Percentiles rank a stretch among this genome's conserved stretches.
These are phyloP conservation scores for Tolypocladium sp. DNA, from an alignment of 2,329 filamentous ascomycete species.

Conservation along the genomic window DNA sequence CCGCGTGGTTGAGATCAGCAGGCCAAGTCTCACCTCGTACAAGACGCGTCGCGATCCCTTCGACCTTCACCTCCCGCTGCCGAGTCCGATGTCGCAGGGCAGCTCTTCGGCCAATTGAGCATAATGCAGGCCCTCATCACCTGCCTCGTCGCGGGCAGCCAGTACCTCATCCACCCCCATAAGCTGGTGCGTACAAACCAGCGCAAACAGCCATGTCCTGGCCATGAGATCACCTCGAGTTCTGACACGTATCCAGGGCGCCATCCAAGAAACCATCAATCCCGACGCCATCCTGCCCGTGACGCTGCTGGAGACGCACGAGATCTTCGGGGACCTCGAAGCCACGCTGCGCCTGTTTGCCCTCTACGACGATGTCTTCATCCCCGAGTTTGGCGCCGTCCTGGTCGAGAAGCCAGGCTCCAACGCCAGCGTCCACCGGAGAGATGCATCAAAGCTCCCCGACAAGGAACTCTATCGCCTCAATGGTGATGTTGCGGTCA, in stretches of 20 bases:
- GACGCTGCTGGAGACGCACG: conserved; percentile 26
- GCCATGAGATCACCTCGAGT: no score
- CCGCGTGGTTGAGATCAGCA: not conserved
- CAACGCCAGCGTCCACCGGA: conserved; percentile 4
- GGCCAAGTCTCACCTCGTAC: not conserved
- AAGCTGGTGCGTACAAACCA: conserved; percentile 18
- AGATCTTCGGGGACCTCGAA: conserved; percentile 27
- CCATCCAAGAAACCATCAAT: conserved; percentile 31
- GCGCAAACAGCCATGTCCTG: not conserved
- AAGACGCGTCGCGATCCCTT: not conserved
- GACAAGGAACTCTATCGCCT: not conserved
- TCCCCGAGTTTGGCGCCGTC: conserved; percentile 25
- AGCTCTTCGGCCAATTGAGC: not conserved
- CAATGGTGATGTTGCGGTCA: conserved; percentile 4
- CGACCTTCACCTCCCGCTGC: not conserved
- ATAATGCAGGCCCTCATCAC: conserved; percentile 23
- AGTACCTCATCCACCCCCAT: conserved; percentile 29
- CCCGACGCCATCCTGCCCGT: conserved; percentile 30
- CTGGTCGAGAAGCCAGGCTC: conserved; percentile 26
- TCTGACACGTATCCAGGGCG: conserved; percentile 17
- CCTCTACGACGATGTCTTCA: conserved; percentile 28
- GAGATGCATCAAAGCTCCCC: not conserved
- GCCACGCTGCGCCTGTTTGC: conserved; percentile 21
- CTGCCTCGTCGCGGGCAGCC: conserved; percentile 24
- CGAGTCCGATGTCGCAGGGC: not conserved